Percentiles rank a stretch among this genome's conserved stretches.
Conservation (phyloP, 2,329 filamentous ascomycete genomes). For the Scortechinia acanthostroma region DNA sequence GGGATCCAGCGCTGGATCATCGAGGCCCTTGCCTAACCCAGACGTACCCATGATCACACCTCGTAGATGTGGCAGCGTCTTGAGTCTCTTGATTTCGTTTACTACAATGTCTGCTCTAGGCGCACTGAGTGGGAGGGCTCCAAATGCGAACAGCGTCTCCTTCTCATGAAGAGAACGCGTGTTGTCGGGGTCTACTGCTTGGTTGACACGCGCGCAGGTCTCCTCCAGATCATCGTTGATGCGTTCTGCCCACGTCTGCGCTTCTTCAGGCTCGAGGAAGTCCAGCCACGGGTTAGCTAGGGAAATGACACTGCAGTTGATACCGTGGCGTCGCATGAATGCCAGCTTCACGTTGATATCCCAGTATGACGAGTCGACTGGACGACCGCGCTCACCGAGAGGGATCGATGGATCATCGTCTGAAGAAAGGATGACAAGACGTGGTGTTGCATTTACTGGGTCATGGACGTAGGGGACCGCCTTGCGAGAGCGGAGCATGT, state of each 20-base stretch:
- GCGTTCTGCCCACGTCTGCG: conserved; percentile 50
- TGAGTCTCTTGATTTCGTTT: conserved; percentile 47
- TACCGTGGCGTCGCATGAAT: conserved; percentile 81
- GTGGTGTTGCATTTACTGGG: conserved; percentile 20
- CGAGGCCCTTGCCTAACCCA: conserved; percentile 72
- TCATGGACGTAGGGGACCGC: conserved; percentile 33
- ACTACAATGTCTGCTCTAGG: conserved; percentile 55
- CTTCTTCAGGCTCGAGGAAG: conserved; percentile 59
- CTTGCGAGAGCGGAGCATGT: conserved; percentile 42
- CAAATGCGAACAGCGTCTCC: conserved; percentile 75
- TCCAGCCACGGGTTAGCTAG: conserved; percentile 93
- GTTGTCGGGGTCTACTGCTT: not conserved
- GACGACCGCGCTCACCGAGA: conserved; percentile 63
- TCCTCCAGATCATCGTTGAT: conserved; percentile 74
- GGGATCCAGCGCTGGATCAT: conserved; percentile 67
- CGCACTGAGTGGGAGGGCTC: conserved; percentile 70
- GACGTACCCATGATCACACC: conserved; percentile 86
- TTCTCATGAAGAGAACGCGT: conserved; percentile 32
- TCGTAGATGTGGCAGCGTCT: conserved; percentile 45
- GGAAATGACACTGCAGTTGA: conserved; percentile 77
- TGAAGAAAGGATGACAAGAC: conserved; percentile 34
- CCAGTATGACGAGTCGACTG: conserved; percentile 77
- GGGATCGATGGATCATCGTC: conserved; percentile 24
- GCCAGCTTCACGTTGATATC: conserved; percentile 72
- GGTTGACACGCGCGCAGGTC: conserved; percentile 45